Percentiles rank a stretch among this genome's conserved stretches.
Conservation (phyloP, 2,329 filamentous ascomycete species). For the Sarocladium kiliense region DNA sequence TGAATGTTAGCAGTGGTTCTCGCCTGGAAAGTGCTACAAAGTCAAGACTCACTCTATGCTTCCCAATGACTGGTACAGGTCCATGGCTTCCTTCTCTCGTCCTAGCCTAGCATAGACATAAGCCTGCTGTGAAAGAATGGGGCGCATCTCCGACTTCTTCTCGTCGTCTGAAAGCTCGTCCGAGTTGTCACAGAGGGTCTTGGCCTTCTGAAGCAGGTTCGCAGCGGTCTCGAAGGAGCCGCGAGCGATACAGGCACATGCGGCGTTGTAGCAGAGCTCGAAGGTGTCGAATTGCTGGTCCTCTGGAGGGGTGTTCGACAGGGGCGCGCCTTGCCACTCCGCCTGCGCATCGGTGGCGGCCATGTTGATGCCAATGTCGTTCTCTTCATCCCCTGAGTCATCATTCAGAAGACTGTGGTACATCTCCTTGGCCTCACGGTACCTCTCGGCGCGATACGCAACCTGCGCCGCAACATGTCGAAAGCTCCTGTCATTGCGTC, state of each 20-base stretch:
- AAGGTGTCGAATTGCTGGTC: constrained; percentile 66
- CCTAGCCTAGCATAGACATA: constrained; percentile 66
- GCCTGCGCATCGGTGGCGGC: constrained; percentile 68
- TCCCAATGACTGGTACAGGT: constrained; percentile 57
- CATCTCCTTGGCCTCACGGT: constrained; percentile 57
- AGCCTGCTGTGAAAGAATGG: constrained; percentile 71
- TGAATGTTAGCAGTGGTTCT: not conserved
- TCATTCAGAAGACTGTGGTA: constrained; percentile 55
- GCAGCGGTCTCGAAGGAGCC: constrained; percentile 61
- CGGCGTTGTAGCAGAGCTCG: constrained; percentile 77
- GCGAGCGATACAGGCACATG: constrained; percentile 66
- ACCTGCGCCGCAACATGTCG: constrained; percentile 59
- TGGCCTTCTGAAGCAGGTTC: constrained; percentile 63
- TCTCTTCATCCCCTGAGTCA: constrained; percentile 55
- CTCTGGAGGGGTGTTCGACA: constrained; percentile 37
- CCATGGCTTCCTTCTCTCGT: constrained; percentile 58
- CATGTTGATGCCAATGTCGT: constrained; percentile 73
- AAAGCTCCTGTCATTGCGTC: constrained; percentile 28
- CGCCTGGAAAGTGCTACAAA: not conserved
- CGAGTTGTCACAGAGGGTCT: constrained; percentile 64
- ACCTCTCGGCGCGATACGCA: constrained; percentile 71
- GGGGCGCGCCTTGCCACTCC: constrained; percentile 57
- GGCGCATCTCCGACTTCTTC: constrained; percentile 67
- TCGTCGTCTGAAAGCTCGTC: constrained; percentile 72
- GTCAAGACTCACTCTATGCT: constrained; percentile 44